A percentile compares a stretch with the other conserved stretches of the same genome.
Conservation (phyloP, 2,329 filamentous ascomycete species). For the Ceratocystis cubensis region DNA sequence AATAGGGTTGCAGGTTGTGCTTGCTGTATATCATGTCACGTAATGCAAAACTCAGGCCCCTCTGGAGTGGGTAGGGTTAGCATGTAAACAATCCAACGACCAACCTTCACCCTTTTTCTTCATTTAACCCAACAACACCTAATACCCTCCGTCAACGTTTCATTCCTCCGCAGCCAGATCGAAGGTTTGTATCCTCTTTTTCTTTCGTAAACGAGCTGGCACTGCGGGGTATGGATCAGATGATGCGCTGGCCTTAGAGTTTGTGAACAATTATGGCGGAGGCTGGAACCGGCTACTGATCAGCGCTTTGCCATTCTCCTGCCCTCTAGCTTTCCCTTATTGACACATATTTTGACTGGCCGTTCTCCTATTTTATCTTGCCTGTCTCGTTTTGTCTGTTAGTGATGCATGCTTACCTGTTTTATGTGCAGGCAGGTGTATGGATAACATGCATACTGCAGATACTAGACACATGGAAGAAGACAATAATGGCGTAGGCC, state of each 20-base stretch:
- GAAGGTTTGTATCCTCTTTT: too few relatives aligned
- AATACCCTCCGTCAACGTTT: too few relatives aligned
- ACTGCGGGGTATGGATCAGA: neutral
- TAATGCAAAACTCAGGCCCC: too few relatives aligned
- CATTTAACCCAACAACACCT: too few relatives aligned
- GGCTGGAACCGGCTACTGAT: too few relatives aligned
- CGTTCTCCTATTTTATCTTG: neutral
- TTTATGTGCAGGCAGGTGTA: neutral
- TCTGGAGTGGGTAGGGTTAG: too few relatives aligned
- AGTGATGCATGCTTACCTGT: neutral
- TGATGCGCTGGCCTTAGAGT: neutral
- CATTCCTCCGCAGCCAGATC: too few relatives aligned
- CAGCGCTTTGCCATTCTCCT: neutral
- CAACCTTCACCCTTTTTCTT: too few relatives aligned
- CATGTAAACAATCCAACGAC: too few relatives aligned
- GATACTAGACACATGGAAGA: neutral
- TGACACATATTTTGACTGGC: neutral
- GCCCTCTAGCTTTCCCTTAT: neutral
- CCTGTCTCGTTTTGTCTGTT: neutral
- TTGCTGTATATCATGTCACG: too few relatives aligned
- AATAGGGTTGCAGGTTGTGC: too few relatives aligned
- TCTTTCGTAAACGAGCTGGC: too few relatives aligned
- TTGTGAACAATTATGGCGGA: neutral
- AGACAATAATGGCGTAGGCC: neutral
- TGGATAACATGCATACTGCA: neutral